phyloP scores from a whole-genome alignment of 352 stramenopile species.

The Pythium phragmiticola region DNA sequence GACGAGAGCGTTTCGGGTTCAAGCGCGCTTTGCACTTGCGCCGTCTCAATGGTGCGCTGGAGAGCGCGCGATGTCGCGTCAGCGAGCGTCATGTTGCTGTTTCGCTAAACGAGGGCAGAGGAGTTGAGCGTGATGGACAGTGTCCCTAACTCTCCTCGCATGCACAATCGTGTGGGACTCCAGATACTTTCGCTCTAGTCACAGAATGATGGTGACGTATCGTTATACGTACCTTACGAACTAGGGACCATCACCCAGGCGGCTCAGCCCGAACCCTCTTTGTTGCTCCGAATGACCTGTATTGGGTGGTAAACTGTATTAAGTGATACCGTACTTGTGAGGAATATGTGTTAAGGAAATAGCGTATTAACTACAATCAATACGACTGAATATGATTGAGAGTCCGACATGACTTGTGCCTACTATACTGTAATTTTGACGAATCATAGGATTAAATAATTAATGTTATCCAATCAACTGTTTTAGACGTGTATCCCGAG shows the following conservation, averaged over 20 bases:
- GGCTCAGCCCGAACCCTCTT: not conserved
- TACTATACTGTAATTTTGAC: constrained; percentile 1
- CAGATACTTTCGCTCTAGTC: too few relatives aligned
- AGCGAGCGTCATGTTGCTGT: constrained; percentile 12
- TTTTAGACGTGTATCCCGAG: not conserved
- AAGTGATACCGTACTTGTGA: not conserved
- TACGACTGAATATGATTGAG: constrained; percentile 14
- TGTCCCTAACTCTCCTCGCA: not conserved
- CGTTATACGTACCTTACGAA: not conserved
- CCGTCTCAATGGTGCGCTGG: constrained; percentile 12
- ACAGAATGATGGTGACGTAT: not conserved
- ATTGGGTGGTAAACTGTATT: too few relatives aligned
- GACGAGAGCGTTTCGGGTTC: not conserved
- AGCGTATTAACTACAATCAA: too few relatives aligned
- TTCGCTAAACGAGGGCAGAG: not conserved
- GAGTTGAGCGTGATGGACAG: not conserved
- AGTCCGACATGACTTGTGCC: constrained; percentile 10
- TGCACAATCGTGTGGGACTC: too few relatives aligned
- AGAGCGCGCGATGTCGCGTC: constrained; percentile 17
- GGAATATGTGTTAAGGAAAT: too few relatives aligned
- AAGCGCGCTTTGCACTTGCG: constrained; percentile 9
- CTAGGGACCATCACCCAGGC: not conserved
- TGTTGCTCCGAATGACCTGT: too few relatives aligned
- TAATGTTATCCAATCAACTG: not conserved
- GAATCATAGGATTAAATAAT: not conserved